A percentile compares a stretch with the other conserved stretches of the same genome.
Evolutionary conservation across 2,329 filamentous ascomycete genomes (phyloP).

Genomic region (Pseudogymnoascus sp.): DNA sequence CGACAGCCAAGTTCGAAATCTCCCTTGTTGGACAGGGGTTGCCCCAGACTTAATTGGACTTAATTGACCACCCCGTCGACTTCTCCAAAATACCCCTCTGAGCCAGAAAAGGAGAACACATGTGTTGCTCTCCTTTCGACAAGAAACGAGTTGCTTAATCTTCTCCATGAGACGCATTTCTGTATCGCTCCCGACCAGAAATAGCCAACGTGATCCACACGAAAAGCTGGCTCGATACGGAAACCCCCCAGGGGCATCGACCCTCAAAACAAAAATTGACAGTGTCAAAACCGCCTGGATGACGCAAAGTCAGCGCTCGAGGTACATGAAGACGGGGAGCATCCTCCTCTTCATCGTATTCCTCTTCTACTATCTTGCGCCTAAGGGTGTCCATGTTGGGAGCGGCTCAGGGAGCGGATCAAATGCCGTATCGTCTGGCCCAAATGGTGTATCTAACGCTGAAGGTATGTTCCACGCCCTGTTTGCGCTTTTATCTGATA

Average conservation of each 20-base stretch:
- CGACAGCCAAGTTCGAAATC: constrained; percentile 6
- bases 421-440: constrained; percentile 18
- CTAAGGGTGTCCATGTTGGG: constrained; percentile 36
- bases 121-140: constrained; percentile 4
- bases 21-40: constrained; percentile 7
- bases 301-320: constrained; percentile 58
- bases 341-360: constrained; percentile 55
- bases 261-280: constrained; percentile 41
- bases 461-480: constrained; percentile 18
- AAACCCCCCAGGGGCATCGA: constrained; percentile 39
- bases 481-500: neutral
- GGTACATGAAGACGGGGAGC: constrained; percentile 60
- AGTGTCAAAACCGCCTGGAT: constrained; percentile 53
- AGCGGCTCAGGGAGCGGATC: neutral
- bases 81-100: neutral
- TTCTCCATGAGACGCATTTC: constrained; percentile 57
- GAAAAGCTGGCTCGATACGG: constrained; percentile 59
- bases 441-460: constrained; percentile 15
- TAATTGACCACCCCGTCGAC: neutral
- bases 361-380: constrained; percentile 59
- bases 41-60: neutral
- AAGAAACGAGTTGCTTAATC: neutral
- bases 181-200: constrained; percentile 57
- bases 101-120: constrained; percentile 8
- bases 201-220: constrained; percentile 54